Evolutionary conservation across 257 asterid genomes (phyloP), one percentile per base, ranked within the genome.

Genomic region (Handroanthus guayacan): DNA sequence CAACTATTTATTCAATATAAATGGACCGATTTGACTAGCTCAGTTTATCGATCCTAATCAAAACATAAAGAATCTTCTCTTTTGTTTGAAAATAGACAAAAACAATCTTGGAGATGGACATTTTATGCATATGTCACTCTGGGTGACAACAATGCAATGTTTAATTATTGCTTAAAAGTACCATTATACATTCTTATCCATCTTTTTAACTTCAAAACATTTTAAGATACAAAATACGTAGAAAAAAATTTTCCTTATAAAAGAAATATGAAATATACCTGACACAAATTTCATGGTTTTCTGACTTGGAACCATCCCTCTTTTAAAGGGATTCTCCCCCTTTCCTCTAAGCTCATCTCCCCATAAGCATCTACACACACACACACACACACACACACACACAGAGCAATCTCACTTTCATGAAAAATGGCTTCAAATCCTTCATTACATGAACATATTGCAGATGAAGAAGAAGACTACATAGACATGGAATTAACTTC

Each of bases 231-330:
- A 52, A 1, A 76, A 58, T 8, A 62, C 13, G 5, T 8, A 54
- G 10, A 16, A 20, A 41, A 38, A 11, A 20, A 12, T 5, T 76
- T 62, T 16, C 37, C 57, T 36, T 18, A 54, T 9, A 72, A 44
- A 72, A 56, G 45, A 48, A 58, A 78, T 18, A 31, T 64, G 5
- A 44, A 38, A 77, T 80, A 77, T 77, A 62, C 57, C 65, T 71
- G 55, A 25, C 75, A 75, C 38, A 57, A 47, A 68, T 65, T 75
- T 79, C 82, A 83, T 67, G 69, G 86, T 80, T 87, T 81, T 74
- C 78, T 78, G 79, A 79, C 84, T 84, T 87, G 91, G 89, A 86
- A 84, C 81, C 86, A 83, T 87, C 91, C 79, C 83, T 62, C 77
- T 77, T 86, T 86, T 84, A 81, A 89, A 89, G 80, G 79, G 79